Conservation (phyloP, 2,329 filamentous ascomycete species). For the Stemphylium lycopersici region DNA sequence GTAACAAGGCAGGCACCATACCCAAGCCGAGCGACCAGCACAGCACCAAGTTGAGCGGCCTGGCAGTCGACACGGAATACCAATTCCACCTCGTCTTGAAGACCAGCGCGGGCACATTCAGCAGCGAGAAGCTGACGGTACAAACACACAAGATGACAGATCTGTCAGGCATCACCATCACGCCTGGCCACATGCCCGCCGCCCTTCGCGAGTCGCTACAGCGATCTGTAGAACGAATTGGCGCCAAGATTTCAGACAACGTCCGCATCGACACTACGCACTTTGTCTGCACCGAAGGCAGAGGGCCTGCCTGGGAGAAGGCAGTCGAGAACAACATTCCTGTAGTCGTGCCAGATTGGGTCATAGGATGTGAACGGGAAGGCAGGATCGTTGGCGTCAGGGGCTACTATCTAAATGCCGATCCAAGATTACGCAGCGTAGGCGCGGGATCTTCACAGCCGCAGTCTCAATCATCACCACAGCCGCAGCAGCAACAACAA, state of each 20-base stretch:
- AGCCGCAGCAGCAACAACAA: slow-evolving; percentile 31
- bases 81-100: slow-evolving; percentile 90
- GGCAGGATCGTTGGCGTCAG: slow-evolving; percentile 92
- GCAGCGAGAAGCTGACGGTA: slow-evolving; percentile 81
- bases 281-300: slow-evolving; percentile 94
- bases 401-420: slow-evolving; percentile 93
- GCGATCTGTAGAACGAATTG: slow-evolving; percentile 82
- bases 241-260: slow-evolving; percentile 86
- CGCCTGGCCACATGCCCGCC: slow-evolving; percentile 81
- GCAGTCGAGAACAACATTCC: slow-evolving; percentile 98
- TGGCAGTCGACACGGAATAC: slow-evolving; percentile 97
- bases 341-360: slow-evolving; percentile 94
- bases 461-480: slow-evolving; percentile 28
- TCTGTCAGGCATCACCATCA: slow-evolving; percentile 92
- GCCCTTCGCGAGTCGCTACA: slow-evolving; percentile 74
- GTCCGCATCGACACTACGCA: slow-evolving; percentile 98
- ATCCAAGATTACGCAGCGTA: slow-evolving; percentile 66
- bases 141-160: slow-evolving; percentile 99
- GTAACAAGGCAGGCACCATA: slow-evolving; percentile 94
- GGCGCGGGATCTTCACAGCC: slow-evolving; percentile 46
- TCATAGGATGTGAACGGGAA: slow-evolving; percentile 93
- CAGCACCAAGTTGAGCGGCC: slow-evolving; percentile 94
- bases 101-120: slow-evolving; percentile 86
- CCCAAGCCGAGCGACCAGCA: slow-evolving; percentile 85
- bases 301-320: slow-evolving; percentile 92